Base-by-base conservation (phyloP, 2,329 filamentous ascomycete genomes). In the Claviceps paspali region DNA sequence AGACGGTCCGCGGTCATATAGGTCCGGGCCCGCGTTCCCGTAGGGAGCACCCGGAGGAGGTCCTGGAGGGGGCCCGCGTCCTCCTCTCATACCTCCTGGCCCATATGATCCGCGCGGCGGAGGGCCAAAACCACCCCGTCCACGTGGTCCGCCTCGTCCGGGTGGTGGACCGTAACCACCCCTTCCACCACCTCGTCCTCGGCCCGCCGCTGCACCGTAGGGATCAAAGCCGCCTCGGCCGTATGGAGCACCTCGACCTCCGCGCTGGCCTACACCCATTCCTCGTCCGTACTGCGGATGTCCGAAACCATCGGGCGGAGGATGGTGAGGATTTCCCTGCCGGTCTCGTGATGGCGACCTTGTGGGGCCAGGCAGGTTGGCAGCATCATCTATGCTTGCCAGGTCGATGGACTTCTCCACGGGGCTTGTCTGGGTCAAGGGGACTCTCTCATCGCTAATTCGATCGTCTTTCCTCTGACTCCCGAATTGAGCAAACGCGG, bases 361-460 rank as follows among this genome's bases (percentile, higher is more conserved):
- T 46, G 48, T 56, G 14, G 54, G 54, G 24, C 36, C 52, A 41
- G 53, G 56, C 36, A 53, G 56, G 38, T 50, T 56, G 32, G 44
- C 42, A 18, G 52, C 54, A 21, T 59, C 60, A 15, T 43, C 48
- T 9, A 56, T 54, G 41, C 48, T 54, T 15, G 52, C 53, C 38
- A 59, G 50, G 37, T 65, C 65, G 36, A 59, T 56, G 48, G 48
- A 52, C 43, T 65, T 63, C 28, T 78, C 67, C 14, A 71, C 72
- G 3, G 76, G 74, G 38, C 74, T 77, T 35, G 69, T 64, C 6
- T 72, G 65, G 14, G 82, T 87, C 41, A 86, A 60, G 1, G 82
- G 82, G 12, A 80, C 70, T 38, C 70, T 70, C 53, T 86, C 82
- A 45, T 86, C 82, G 49, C 71, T 77, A 44, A 64, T 67, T 40